These are phyloP conservation scores for Leccinum broughii DNA, from an alignment of 768 basidiomycete genomes.

Conservation along the genomic window DNA sequence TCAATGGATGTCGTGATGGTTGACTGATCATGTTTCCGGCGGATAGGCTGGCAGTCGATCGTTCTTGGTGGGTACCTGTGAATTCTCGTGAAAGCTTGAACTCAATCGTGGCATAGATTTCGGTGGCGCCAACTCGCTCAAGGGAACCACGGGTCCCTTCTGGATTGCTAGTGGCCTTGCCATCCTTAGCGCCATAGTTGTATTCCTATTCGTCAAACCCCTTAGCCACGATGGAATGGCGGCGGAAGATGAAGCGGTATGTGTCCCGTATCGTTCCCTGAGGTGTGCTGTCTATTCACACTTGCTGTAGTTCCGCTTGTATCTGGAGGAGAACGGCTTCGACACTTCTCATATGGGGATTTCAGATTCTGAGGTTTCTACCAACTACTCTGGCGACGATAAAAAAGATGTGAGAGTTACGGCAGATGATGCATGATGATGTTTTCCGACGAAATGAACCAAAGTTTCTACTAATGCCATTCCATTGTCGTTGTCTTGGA, in stretches of 20 bases:
- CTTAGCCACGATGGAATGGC: conserved; percentile 77
- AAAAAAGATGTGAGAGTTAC: conserved; percentile 15
- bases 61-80: conserved; percentile 48
- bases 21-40: conserved; percentile 4
- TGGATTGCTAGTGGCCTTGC: conserved; percentile 88
- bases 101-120: conserved; percentile 44
- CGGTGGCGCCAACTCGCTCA: conserved; percentile 49
- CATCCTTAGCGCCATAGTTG: conserved; percentile 71
- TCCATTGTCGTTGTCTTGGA: neutral
- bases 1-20: neutral
- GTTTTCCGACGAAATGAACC: conserved; percentile 4
- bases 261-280: conserved; percentile 21
- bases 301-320: conserved; percentile 69
- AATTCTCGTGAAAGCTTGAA: neutral
- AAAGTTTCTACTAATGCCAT: neutral
- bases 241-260: conserved; percentile 66
- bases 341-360: conserved; percentile 77
- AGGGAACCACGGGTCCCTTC: conserved; percentile 83
- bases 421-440: conserved; percentile 7
- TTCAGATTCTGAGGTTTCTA: conserved; percentile 25
- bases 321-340: conserved; percentile 76
- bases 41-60: conserved; percentile 63
- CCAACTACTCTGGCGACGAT: conserved; percentile 18
- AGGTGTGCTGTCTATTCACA: neutral
- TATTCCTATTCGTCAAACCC: conserved; percentile 72